These are phyloP conservation scores for Huntiella moniliformis DNA, from an alignment of 2,329 filamentous ascomycete genomes.

Conservation along the genomic window DNA sequence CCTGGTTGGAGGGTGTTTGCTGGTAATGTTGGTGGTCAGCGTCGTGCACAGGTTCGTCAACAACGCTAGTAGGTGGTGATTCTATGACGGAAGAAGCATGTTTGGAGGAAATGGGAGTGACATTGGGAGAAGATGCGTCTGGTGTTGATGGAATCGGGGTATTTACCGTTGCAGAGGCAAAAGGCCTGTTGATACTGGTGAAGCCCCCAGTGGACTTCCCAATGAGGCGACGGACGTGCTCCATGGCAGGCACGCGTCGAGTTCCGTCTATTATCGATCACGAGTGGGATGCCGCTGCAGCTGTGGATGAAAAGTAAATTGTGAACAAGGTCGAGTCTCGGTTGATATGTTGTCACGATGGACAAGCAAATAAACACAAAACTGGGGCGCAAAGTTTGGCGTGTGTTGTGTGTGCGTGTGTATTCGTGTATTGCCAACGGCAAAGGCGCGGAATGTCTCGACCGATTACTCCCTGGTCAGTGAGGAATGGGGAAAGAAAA, in stretches of 20 bases:
- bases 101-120: not conserved
- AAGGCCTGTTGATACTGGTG: conserved; percentile 4
- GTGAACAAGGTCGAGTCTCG: too few relatives aligned
- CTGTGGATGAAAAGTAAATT: too few relatives aligned
- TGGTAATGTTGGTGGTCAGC: not conserved
- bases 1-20: not conserved
- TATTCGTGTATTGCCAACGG: too few relatives aligned
- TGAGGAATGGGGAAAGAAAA: too few relatives aligned
- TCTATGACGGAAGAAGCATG: conserved; percentile 3
- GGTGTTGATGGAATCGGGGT: conserved; percentile 1
- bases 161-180: not conserved
- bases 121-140: not conserved
- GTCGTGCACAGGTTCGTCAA: conserved; percentile 1
- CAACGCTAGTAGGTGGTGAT: conserved; percentile 9
- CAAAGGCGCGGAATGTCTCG: too few relatives aligned
- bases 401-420: too few relatives aligned
- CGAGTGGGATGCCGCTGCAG: too few relatives aligned
- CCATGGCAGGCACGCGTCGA: conserved; percentile 6
- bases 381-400: too few relatives aligned
- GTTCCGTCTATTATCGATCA: not conserved
- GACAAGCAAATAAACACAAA: too few relatives aligned
- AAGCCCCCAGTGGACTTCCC: too few relatives aligned
- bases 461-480: too few relatives aligned
- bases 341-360: too few relatives aligned
- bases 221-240: conserved; percentile 7